Base-by-base conservation (phyloP, 2,329 filamentous ascomycete species). In the Verticillium tricorpus region DNA sequence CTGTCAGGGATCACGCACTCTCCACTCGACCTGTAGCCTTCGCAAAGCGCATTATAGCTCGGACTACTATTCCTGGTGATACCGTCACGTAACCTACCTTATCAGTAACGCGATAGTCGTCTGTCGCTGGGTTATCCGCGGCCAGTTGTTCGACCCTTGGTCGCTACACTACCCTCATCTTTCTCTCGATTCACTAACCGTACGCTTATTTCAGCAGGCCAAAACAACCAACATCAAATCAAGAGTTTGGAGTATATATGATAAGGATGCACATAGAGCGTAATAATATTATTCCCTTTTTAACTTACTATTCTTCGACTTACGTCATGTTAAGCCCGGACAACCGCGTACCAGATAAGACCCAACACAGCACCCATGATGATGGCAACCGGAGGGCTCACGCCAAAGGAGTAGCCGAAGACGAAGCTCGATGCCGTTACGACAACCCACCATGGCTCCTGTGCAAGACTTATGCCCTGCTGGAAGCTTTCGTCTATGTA, bases 371-470 rank as follows among this genome's bases (percentile, higher is more conserved):
- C 37, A 19, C 57, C 57, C 37, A 50, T 40, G 3, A 58, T 4
- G 28, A 58, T 50, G 5, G 37, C 37, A 14, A 58, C 37, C 9
- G 37, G 57, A 8, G 57, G 57, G 22, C 35, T 58, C 5, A 58
- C 22, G 12, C 25, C 15, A 32, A 58, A 58, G 6, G n/a, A 58
- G 37, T 58, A 28, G 2, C 57, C 57, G 14, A 19, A 19, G 22
- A 58, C 12, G 5, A 58, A 50, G 22, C 37, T 58, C 19, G 37
- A 28, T 2, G 82, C 82, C 2, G 85, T 80, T 1, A 88, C 79
- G 3, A 87, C 83, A 22, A 88, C 80, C 83, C 85, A 88, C 84
- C 85, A 88, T 1, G 86, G 84, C 63, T 88, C 85, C 50, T 78
- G 76, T 0, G 74, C 85, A 55, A 89, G 68, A 66, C 82, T 85